Base-by-base conservation (phyloP, 2,329 filamentous ascomycete species). In the Fusarium sp. region DNA sequence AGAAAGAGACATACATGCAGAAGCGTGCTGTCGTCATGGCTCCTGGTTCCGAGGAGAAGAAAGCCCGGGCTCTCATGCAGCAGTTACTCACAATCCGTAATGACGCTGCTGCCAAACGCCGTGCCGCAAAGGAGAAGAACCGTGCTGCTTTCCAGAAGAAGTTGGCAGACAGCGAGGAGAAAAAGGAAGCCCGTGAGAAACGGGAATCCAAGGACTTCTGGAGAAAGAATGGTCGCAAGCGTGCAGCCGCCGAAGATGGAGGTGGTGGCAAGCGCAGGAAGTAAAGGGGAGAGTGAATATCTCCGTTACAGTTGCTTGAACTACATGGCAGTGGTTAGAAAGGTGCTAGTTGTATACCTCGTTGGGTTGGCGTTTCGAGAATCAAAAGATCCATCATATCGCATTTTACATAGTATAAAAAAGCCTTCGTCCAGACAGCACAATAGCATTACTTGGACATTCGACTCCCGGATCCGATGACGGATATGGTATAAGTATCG, bases 171-270 rank as follows among this genome's bases (percentile, higher is more conserved):
- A 91, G 91, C 79, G 88, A 91, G 79, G 95, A 97, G 88, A 97
- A 95, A 90, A 93, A 94, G 84, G 89, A 89, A 66, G 94, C 92
- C 69, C 87, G 95, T 59, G 95, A 98, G 87, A 97, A 95, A 90
- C 90, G 91, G 78, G 96, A 99, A 86, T 93, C 91, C 81, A 93
- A 97, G 82, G 95, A 98, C 78, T 99, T 91, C 81, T 99, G 96
- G 96, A 88, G 91, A 78, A 91, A 91, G 78, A 97, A 99, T 84
- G 96, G 96, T 15, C 94, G 92, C 86, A 90, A 90, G 85, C 83
- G 89, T 72, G 85, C 83, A 62, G 82, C 83, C 4, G 82, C 79
- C 5, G 85, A 86, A 22, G 83, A 83, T 11, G 83, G 82, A 5
- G 84, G 79, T 30, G 80, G 81, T 59, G 80, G 81, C 24, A 84